Evolutionary conservation across 2,329 filamentous ascomycete genomes (phyloP).

Genomic region (Nectriaceae sp.): DNA sequence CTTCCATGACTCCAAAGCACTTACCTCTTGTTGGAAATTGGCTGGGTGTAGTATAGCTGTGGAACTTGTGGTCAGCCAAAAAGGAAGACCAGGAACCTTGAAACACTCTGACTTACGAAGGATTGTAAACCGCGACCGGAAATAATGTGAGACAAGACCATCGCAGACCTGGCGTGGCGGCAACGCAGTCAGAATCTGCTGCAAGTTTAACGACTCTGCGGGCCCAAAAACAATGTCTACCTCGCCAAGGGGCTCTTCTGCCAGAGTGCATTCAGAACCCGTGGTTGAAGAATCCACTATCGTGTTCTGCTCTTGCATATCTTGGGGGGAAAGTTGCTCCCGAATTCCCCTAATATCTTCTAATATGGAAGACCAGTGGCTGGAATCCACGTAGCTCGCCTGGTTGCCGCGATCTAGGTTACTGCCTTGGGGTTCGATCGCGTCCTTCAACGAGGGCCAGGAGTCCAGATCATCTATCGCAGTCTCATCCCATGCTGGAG

Average conservation of each 20-base stretch:
- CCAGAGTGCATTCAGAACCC: background rate
- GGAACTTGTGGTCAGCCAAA: background rate
- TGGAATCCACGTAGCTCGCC: constrained; percentile 31
- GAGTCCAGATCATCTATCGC: background rate
- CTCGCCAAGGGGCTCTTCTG: background rate
- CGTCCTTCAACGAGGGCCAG: background rate
- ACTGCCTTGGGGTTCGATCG: rapidly evolving
- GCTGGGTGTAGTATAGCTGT: constrained; percentile 28
- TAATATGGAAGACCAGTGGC: constrained; percentile 37
- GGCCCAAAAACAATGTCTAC: constrained; percentile 1
- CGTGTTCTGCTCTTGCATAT: rapidly evolving
- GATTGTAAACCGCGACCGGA: constrained; percentile 25
- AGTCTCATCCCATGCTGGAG: background rate
- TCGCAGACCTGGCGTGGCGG: constrained; percentile 31
- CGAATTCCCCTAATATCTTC: constrained; percentile 36
- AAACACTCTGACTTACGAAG: constrained; percentile 20
- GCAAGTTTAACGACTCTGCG: background rate
- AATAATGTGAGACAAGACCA: constrained; percentile 33
- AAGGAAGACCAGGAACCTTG: background rate
- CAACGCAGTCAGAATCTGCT: constrained; percentile 19
- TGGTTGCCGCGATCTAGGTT: background rate
- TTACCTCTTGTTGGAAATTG: constrained; percentile 31
- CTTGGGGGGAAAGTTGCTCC: constrained; percentile 26
- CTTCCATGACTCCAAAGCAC: background rate
- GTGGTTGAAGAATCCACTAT: background rate